phyloP scores from a whole-genome alignment of 2,329 filamentous ascomycete genomes.

The Acrodontium crateriforme region DNA sequence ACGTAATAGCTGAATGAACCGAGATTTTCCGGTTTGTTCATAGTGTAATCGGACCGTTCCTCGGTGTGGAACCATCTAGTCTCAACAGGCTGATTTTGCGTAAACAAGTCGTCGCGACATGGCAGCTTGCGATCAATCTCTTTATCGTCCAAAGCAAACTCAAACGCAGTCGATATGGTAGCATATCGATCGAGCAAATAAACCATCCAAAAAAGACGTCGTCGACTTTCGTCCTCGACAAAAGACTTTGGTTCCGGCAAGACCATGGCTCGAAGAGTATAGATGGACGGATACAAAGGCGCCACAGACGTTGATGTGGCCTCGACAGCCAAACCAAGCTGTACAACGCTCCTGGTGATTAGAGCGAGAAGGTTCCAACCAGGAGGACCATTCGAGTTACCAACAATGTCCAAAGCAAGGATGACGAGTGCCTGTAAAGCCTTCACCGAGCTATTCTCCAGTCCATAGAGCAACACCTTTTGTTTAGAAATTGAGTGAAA shows the following conservation, averaged over 20 bases:
- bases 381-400: constrained; percentile 76
- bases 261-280: constrained; percentile 73
- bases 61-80: constrained; percentile 62
- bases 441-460: constrained; percentile 83
- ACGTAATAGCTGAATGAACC: constrained; percentile 84
- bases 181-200: constrained; percentile 83
- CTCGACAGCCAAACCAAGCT: constrained; percentile 74
- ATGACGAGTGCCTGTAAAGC: constrained; percentile 79
- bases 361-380: constrained; percentile 86
- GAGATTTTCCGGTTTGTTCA: constrained; percentile 63
- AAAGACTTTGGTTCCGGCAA: constrained; percentile 72
- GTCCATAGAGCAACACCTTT: constrained; percentile 71
- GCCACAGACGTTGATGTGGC: constrained; percentile 65
- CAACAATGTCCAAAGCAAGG: constrained; percentile 69
- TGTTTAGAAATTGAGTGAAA: constrained; percentile 76
- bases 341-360: constrained; percentile 77
- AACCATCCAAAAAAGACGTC: constrained; percentile 86
- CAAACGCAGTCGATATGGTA: constrained; percentile 80
- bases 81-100: constrained; percentile 69
- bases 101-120: constrained; percentile 75
- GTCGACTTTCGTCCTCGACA: constrained; percentile 75
- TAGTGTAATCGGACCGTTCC: constrained; percentile 37
- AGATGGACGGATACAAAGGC: constrained; percentile 71
- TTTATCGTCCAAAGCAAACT: constrained; percentile 77
- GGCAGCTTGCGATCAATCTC: constrained; percentile 80